Percentiles rank a stretch among this genome's conserved stretches.
Conservation (phyloP, 768 basidiomycete genomes). For the Leccinum rimulosum region DNA sequence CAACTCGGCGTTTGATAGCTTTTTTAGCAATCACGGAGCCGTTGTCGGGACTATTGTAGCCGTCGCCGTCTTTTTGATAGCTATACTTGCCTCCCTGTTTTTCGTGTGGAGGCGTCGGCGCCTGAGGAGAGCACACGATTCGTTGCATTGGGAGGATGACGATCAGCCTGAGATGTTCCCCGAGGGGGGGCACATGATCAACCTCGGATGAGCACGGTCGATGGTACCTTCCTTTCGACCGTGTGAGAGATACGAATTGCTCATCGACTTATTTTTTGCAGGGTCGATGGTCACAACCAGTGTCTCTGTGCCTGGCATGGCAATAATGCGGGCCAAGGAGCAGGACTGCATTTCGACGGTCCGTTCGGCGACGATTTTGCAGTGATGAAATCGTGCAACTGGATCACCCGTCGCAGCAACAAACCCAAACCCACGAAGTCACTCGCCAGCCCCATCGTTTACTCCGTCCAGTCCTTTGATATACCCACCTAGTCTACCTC, state of each 20-base stretch:
- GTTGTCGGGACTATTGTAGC: conserved; percentile 72
- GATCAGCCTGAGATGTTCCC: neutral
- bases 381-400: conserved; percentile 11
- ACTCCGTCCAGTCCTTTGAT: conserved; percentile 50
- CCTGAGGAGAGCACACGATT: conserved; percentile 36
- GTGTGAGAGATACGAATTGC: neutral
- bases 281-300: neutral
- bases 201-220: conserved; percentile 19
- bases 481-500: conserved; percentile 45
- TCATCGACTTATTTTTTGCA: neutral
- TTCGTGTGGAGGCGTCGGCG: conserved; percentile 36
- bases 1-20: conserved; percentile 36
- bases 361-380: conserved; percentile 5
- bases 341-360: neutral
- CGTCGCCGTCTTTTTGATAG: conserved; percentile 54
- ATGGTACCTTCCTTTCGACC: conserved; percentile 8
- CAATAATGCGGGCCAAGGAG: neutral
- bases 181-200: conserved; percentile 38
- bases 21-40: conserved; percentile 65
- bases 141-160: conserved; percentile 28
- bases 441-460: conserved; percentile 23
- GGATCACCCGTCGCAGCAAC: conserved; percentile 22
- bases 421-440: neutral
- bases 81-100: conserved; percentile 43
- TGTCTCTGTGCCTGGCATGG: neutral